Evolutionary conservation across 371 early-diverging fungal genomes (phyloP), one percentile per base, ranked within the genome.

Genomic region (Mucor piriformis): DNA sequence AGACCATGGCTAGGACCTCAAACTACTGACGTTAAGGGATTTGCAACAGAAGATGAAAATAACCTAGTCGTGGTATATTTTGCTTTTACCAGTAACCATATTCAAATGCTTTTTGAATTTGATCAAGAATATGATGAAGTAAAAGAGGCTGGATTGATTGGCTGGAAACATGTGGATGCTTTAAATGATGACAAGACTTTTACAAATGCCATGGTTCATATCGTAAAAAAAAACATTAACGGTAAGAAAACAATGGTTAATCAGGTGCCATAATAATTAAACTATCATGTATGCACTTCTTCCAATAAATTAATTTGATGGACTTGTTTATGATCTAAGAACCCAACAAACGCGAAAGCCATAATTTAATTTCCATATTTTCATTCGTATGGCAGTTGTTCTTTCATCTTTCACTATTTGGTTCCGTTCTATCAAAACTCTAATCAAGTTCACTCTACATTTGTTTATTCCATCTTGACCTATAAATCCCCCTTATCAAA

Each of bases 11-110:
- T 96, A 27, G 95, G 93, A 3, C 97, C 98, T 5, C 88, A 92
- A 65, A 96, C 98, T 1, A 83, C 86, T 16, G 83, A 86, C 35
- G 95, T 89, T 0, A 71, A 88, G 51, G 88, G 87, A 0, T 83
- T 92, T 56, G 95, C 86, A 5, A 81, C 87, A 48, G 71, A 79
- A 42, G 94, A 94, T 3, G 71, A 86, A 64, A 91, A 89, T 57
- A 86, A 95, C 59, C 59, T 93, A 40, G 71, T 96, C 16, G 72
- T 94, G 25, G 91, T 96, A 0, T 97, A 97, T 6, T 89, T 98
- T 67, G 97, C 97, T 0, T 98, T 98, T 57, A 95, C 95, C 4
- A 90, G 90, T 27, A 97, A 98, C 65, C 98, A 98, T 70, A 91
- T 98, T 49, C 97, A 98, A 73, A 98, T 97, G 2, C 64, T 98